Base-by-base conservation (phyloP, 768 basidiomycete species). In the Lactarius akahatsu region DNA sequence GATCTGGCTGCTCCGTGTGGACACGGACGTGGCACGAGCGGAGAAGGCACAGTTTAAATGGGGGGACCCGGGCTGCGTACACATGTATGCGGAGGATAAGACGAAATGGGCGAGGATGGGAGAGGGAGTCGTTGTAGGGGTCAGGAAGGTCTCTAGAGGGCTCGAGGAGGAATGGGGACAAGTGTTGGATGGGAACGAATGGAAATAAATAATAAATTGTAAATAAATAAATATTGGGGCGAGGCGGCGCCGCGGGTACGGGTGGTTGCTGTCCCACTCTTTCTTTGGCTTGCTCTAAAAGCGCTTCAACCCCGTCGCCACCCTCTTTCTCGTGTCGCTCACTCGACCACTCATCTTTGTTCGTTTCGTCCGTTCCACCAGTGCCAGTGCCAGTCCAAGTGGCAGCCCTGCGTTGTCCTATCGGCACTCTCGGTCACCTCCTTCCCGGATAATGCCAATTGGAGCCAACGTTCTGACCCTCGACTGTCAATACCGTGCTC, bases 391-490 rank as follows among this genome's bases (percentile, higher is more conserved):
- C 9, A 34, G 34, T 34, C 1, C 62, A 60, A 41, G 70, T 68
- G 70, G 69, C 47, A 34, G 52, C 40, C 41, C 72, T 61, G 26
- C 30, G 57, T 55, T 60, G 36, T 16, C 62, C 36, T 36, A 38
- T 64, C 67, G 69, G 63, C 59, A 20, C 45, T 15, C 36, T 65
- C 50, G 47, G 66, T 40, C 16, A 54, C 68, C 69, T 34, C 52
- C 70, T 68, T 54, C 52, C 72, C 69, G 72, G 75, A 74, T 72
- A 73, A 77, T 77, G 76, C 74, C 57, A 72, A 67, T 74, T 72
- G 70, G 73, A 43, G 52, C 38, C 58, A 58, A 15, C 30, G 10
- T 32, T 28, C 60, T 67, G 47, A 64, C 71, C 62, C 66, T 59
- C 28, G 54, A 52, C 65, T 47, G 45, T 52, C 45, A 62, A 62